phyloP scores from a whole-genome alignment of 176 grass and related monocot genomes.

The Cenchrus purpureus region DNA sequence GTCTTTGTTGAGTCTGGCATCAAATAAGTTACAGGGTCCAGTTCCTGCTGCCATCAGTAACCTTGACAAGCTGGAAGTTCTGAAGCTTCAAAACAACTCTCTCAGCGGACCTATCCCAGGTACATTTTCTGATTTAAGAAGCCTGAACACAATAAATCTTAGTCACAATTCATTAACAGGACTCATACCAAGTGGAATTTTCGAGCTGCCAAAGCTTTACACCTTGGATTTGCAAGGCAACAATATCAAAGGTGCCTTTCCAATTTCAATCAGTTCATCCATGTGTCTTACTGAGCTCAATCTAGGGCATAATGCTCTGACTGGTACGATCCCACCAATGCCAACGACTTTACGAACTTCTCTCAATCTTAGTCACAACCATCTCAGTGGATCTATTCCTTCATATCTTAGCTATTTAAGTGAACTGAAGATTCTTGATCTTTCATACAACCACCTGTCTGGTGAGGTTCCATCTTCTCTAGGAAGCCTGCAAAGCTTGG shows the following conservation, averaged over 20 bases:
- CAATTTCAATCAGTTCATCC: constrained; percentile 31
- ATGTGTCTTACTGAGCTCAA: constrained; percentile 41
- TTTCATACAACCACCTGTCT: constrained; percentile 73
- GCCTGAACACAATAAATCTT: constrained; percentile 61
- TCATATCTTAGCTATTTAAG: background rate
- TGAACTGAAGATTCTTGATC: constrained; percentile 73
- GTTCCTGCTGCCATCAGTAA: constrained; percentile 41
- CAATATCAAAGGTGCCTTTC: constrained; percentile 52
- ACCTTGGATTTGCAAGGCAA: constrained; percentile 56
- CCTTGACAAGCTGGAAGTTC: constrained; percentile 53
- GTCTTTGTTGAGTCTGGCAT: constrained; percentile 64
- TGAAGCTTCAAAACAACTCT: constrained; percentile 59
- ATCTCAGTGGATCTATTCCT: constrained; percentile 55
- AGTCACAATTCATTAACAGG: constrained; percentile 60
- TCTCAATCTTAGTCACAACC: constrained; percentile 76
- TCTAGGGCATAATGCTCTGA: constrained; percentile 61
- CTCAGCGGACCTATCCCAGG: constrained; percentile 40
- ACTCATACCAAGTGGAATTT: constrained; percentile 40
- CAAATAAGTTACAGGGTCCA: constrained; percentile 46
- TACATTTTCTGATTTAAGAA: constrained; percentile 35
- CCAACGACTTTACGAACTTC: constrained; percentile 17
- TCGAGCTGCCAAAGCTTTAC: constrained; percentile 34
- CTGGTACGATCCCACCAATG: constrained; percentile 60
- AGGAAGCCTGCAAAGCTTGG: constrained; percentile 19
- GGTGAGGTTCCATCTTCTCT: constrained; percentile 51